Evolutionary conservation across 129 eudicot species (phyloP).

Genomic region (Ambrosia artemisiifolia): DNA sequence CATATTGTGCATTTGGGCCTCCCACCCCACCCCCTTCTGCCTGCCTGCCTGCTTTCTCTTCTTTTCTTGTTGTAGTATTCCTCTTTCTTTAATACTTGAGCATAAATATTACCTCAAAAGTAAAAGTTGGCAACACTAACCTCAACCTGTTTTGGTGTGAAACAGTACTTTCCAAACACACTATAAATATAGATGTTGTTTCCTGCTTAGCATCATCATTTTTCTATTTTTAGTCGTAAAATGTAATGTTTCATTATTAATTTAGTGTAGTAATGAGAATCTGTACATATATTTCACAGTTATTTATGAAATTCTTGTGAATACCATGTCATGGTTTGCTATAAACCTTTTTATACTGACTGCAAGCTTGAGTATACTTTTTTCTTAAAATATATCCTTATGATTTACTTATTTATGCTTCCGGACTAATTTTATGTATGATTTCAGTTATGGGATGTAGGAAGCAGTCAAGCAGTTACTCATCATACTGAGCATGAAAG

Average conservation of each 20-base stretch:
- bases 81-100: no score
- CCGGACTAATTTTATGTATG: conserved; percentile 19
- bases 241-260: background rate
- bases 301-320: background rate
- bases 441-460: conserved; percentile 89
- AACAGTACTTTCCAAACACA: no score
- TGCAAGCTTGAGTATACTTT: background rate
- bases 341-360: background rate
- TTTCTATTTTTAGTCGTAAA: background rate
- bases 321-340: background rate
- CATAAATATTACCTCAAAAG: no score
- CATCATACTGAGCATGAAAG: conserved; percentile 61
- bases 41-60: no score
- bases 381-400: background rate
- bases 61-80: no score
- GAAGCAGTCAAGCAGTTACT: conserved; percentile 65
- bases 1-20: no score
- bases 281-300: no score
- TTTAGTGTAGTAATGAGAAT: no score
- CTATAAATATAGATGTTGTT: background rate
- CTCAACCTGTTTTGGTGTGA: background rate
- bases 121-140: no score
- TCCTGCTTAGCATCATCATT: background rate
- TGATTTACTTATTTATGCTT: background rate
- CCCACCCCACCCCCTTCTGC: no score